A percentile compares a stretch with the other conserved stretches of the same genome.
Conservation (phyloP, 129 eudicot genomes). For the Apium graveolens region DNA sequence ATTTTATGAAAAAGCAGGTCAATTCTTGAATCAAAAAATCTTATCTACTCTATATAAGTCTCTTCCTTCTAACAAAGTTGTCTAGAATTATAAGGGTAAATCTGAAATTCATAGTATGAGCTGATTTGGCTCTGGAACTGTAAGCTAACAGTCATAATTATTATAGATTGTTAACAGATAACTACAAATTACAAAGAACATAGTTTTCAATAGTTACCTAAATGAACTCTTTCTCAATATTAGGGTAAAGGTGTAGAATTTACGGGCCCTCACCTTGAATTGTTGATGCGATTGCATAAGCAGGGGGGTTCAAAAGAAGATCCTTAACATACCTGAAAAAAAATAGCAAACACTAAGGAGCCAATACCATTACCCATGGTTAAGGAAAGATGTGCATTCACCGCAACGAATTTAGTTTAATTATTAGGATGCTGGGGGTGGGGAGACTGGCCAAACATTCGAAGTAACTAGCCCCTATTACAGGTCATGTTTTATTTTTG, state of each 20-base stretch:
- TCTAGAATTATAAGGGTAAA: not conserved
- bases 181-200: not conserved
- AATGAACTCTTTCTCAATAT: not conserved
- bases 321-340: conserved; percentile 70
- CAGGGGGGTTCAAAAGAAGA: conserved; percentile 97
- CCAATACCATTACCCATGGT: not conserved
- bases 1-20: not conserved
- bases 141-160: not conserved
- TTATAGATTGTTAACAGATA: not conserved
- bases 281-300: conserved; percentile 64
- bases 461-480: not conserved
- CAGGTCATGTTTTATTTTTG: not conserved
- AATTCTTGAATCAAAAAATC: not conserved
- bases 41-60: not conserved
- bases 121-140: not conserved
- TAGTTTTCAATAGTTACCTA: not conserved
- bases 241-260: not conserved
- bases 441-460: not conserved
- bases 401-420: not conserved
- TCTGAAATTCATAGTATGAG: not conserved
- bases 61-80: not conserved
- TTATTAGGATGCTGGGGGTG: not conserved
- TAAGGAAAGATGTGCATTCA: not conserved
- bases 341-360: conserved; percentile 2
- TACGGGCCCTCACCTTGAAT: conserved; percentile 61